These are phyloP conservation scores for Lepidium aucheri DNA, from an alignment of 345 rosid species.

Conservation along the genomic window DNA sequence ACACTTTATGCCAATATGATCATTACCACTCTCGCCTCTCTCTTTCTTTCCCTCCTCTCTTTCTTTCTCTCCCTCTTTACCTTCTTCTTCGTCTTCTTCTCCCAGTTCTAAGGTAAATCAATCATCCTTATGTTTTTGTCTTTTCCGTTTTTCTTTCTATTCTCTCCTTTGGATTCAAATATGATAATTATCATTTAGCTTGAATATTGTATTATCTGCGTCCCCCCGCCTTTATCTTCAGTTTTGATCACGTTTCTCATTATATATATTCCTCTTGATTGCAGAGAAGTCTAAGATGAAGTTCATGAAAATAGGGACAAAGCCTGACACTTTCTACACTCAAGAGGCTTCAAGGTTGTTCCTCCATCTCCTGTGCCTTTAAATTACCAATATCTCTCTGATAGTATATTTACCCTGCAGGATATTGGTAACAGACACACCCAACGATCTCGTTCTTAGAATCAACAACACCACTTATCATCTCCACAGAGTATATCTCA, in stretches of 20 bases:
- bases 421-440: constrained; percentile 61
- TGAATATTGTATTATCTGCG: constrained; percentile 8
- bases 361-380: constrained; percentile 4
- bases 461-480: constrained; percentile 57
- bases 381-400: constrained; percentile 3
- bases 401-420: constrained; percentile 34
- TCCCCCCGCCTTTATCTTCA: background rate
- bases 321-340: constrained; percentile 82
- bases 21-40: constrained; percentile 22
- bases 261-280: constrained; percentile 10
- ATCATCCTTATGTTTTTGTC: constrained; percentile 21
- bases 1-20: constrained; percentile 18
- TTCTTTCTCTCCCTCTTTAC: background rate
- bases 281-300: constrained; percentile 52
- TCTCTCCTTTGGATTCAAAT: constrained; percentile 2
- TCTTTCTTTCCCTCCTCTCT: background rate
- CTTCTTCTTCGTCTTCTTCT: constrained; percentile 1
- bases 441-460: constrained; percentile 53
- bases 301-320: constrained; percentile 90
- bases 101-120: constrained; percentile 15
- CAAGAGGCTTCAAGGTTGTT: constrained; percentile 84
- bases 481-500: constrained; percentile 68
- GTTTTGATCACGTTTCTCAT: constrained; percentile 13
- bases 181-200: background rate
- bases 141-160: background rate